These are phyloP conservation scores for Eutypella sp. DNA, from an alignment of 2,329 filamentous ascomycete genomes.

Conservation along the genomic window DNA sequence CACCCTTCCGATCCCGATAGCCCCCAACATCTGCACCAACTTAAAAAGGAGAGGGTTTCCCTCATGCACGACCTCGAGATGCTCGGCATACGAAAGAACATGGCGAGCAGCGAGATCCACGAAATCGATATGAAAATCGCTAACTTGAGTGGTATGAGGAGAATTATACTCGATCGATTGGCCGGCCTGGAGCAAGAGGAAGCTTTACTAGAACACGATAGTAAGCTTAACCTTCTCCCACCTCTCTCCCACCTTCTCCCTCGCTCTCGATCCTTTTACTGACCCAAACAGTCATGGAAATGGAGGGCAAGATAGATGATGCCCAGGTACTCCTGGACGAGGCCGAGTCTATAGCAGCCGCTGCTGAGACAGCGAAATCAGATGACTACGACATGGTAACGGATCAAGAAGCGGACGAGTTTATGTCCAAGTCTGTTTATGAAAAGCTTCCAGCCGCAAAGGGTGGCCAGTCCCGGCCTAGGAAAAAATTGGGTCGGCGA, in stretches of 20 bases:
- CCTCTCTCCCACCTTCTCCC: too few species aligned
- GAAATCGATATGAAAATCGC: conserved; percentile 97
- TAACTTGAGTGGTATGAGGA: conserved; percentile 88
- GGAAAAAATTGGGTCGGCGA: conserved; percentile 57
- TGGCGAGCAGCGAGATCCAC: conserved; percentile 92
- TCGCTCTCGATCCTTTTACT: too few species aligned
- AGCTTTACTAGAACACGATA: conserved; percentile 80
- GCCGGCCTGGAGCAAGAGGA: conserved; percentile 88
- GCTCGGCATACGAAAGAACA: conserved; percentile 89
- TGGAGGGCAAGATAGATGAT: conserved; percentile 58
- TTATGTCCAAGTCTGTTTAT: conserved; percentile 98
- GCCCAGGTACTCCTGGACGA: conserved; percentile 56
- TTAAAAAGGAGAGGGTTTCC: conserved; percentile 75
- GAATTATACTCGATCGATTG: conserved; percentile 82
- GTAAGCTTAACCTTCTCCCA: conserved; percentile 52
- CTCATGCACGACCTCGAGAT: conserved; percentile 86
- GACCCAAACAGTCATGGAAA: conserved; percentile 51
- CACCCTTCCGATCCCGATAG: conserved; percentile 49
- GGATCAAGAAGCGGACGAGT: conserved; percentile 52
- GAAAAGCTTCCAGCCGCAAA: conserved; percentile 69
- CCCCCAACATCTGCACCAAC: conserved; percentile 62
- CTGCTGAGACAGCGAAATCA: conserved; percentile 44
- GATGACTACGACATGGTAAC: conserved; percentile 47
- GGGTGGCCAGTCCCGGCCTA: conserved; percentile 45
- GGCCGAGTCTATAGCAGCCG: conserved; percentile 49